Percentiles rank a stretch among this genome's conserved stretches.
These are phyloP conservation scores for Leucoagaricus sp. DNA, from an alignment of 1,284 basidiomycete genomes.

Conservation along the genomic window DNA sequence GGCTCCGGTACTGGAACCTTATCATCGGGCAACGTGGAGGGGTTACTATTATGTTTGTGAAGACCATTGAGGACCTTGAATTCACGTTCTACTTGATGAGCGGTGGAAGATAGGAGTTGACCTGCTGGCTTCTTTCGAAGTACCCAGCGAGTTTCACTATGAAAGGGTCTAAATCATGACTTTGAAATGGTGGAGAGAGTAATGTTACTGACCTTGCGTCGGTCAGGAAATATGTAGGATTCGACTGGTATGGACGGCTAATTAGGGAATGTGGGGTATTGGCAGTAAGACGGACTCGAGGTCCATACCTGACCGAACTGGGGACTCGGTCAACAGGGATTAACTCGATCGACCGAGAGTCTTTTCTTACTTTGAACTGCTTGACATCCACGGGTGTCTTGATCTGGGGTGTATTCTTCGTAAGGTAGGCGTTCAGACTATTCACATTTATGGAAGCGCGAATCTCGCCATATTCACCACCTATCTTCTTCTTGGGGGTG, in stretches of 20 bases:
- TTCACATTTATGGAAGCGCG: constrained; percentile 70
- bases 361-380: constrained; percentile 81
- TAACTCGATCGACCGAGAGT: not conserved
- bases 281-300: not conserved
- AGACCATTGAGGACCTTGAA: constrained; percentile 80
- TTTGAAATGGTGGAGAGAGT: constrained; percentile 14
- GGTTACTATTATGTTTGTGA: constrained; percentile 67
- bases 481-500: constrained; percentile 53
- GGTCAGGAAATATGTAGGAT: constrained; percentile 92
- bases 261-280: constrained; percentile 7
- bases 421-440: constrained; percentile 71
- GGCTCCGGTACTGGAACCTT: constrained; percentile 87
- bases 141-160: constrained; percentile 71
- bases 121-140: constrained; percentile 95
- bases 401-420: constrained; percentile 56
- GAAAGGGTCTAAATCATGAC: not conserved
- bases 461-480: constrained; percentile 75
- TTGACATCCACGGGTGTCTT: constrained; percentile 76
- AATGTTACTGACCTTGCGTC: constrained; percentile 56
- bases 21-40: constrained; percentile 48
- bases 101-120: constrained; percentile 81
- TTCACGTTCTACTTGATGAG: constrained; percentile 94
- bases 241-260: constrained; percentile 57
- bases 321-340: constrained; percentile 8
- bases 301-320: constrained; percentile 78